A percentile compares a stretch with the other conserved stretches of the same genome.
These are phyloP conservation scores for Lagerstroemia fauriei DNA, from an alignment of 441 rosid genomes.

Conservation along the genomic window DNA sequence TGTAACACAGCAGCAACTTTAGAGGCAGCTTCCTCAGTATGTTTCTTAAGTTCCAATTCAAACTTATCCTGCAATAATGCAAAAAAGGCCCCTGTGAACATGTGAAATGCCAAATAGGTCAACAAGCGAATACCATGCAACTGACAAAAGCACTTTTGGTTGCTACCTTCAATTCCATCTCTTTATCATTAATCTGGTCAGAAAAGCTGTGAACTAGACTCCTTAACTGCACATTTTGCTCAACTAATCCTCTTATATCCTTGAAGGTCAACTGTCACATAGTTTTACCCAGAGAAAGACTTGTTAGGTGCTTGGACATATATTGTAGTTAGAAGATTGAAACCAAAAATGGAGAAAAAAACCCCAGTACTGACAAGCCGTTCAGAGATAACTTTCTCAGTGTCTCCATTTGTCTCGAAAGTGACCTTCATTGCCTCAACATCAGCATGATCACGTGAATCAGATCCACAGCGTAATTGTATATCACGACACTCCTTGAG, in stretches of 20 bases:
- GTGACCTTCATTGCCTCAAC: slow-evolving; percentile 38
- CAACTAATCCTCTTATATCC: slow-evolving; percentile 93
- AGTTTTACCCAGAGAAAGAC: no score
- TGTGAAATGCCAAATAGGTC: neutral
- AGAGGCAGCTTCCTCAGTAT: slow-evolving; percentile 75
- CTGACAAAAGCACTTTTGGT: neutral
- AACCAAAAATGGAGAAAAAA: no score
- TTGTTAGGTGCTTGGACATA: no score
- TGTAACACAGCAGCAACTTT: slow-evolving; percentile 80
- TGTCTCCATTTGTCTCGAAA: slow-evolving; percentile 54
- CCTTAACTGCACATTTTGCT: slow-evolving; percentile 93
- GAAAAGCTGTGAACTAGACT: slow-evolving; percentile 85
- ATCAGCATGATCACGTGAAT: slow-evolving; percentile 46
- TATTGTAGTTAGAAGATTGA: no score
- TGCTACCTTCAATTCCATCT: slow-evolving; percentile 77
- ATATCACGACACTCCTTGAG: slow-evolving; percentile 95
- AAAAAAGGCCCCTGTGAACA: neutral
- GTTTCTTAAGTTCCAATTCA: slow-evolving; percentile 69
- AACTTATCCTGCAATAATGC: slow-evolving; percentile 57
- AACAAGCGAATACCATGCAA: slow-evolving; percentile 16
- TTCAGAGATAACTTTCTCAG: slow-evolving; percentile 59
- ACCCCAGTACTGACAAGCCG: no score
- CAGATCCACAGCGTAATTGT: slow-evolving; percentile 82
- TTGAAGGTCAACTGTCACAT: slow-evolving; percentile 71
- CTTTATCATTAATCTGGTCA: slow-evolving; percentile 69